phyloP scores from a whole-genome alignment of 1,284 basidiomycete species.

The Heliocybe sulcata region DNA sequence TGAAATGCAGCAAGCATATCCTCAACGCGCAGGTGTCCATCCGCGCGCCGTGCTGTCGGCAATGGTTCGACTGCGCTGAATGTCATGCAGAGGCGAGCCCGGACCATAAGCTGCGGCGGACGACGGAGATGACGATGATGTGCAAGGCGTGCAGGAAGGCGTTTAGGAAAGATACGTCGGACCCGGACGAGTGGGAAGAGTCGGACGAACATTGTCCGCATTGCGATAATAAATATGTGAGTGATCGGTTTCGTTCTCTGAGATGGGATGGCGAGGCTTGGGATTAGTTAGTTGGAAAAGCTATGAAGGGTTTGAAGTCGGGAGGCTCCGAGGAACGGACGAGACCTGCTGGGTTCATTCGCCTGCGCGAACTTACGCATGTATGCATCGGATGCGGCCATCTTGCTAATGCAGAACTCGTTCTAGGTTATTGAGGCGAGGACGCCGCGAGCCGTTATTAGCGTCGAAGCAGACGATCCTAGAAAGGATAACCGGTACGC shows the following conservation, averaged over 20 bases:
- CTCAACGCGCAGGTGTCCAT: slow-evolving; percentile 92
- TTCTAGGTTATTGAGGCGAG: slow-evolving; percentile 88
- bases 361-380: too few relatives aligned
- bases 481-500: slow-evolving; percentile 79
- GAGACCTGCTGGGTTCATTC: too few relatives aligned
- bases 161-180: slow-evolving; percentile 89
- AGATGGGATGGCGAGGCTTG: too few relatives aligned
- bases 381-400: too few relatives aligned
- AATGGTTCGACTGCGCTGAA: slow-evolving; percentile 94
- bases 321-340: too few relatives aligned
- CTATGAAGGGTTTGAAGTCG: not conserved
- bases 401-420: too few relatives aligned
- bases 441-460: slow-evolving; percentile 79
- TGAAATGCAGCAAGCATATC: slow-evolving; percentile 77
- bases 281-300: not conserved
- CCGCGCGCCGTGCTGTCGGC: slow-evolving; percentile 90
- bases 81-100: slow-evolving; percentile 81
- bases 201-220: slow-evolving; percentile 98
- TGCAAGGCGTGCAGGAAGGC: slow-evolving; percentile 99
- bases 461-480: slow-evolving; percentile 88
- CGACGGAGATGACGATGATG: slow-evolving; percentile 86
- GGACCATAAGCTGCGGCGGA: slow-evolving; percentile 70
- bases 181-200: slow-evolving; percentile 78
- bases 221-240: slow-evolving; percentile 95
- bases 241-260: slow-evolving; percentile 25